Evolutionary conservation across 495 filamentous ascomycete genomes (phyloP).

Genomic region (Glarea lozoyensis): DNA sequence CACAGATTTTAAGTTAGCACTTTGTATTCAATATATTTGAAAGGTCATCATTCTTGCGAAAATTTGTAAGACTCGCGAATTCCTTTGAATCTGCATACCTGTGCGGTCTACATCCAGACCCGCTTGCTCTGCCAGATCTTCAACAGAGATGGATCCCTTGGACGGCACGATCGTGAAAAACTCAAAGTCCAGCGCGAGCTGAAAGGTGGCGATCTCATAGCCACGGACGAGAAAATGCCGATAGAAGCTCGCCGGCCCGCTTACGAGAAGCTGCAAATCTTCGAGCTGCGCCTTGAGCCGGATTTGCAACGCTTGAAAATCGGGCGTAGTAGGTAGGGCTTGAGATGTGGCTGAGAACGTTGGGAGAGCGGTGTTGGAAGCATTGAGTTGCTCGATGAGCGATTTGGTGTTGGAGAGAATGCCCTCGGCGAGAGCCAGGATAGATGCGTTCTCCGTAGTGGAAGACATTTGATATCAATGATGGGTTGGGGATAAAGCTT

Average conservation of each 20-base stretch:
- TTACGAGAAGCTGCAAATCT: conserved; percentile 21
- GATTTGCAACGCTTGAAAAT: not conserved
- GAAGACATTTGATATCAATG: no score
- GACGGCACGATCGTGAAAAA: conserved; percentile 20
- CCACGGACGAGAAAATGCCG: conserved; percentile 2
- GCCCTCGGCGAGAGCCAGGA: no score
- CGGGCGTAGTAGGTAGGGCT: not conserved
- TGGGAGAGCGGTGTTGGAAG: not conserved
- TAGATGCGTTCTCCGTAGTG: no score
- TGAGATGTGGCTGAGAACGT: not conserved
- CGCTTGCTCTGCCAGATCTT: conserved; percentile 17
- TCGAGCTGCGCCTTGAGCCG: not conserved
- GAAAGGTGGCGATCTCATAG: conserved; percentile 24
- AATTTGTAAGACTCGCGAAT: no score
- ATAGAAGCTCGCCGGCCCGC: conserved; percentile 16
- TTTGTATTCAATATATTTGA: no score
- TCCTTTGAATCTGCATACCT: no score
- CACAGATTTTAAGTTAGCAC: no score
- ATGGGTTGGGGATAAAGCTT: no score
- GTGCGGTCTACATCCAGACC: conserved; percentile 22
- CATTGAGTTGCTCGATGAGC: not conserved
- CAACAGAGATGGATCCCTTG: conserved; percentile 7
- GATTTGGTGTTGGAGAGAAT: no score
- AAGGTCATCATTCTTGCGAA: no score
- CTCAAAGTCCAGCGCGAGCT: conserved; percentile 24